Evolutionary conservation across 108 stramenopile species (phyloP).

Genomic region (Nitzschia sp.): DNA sequence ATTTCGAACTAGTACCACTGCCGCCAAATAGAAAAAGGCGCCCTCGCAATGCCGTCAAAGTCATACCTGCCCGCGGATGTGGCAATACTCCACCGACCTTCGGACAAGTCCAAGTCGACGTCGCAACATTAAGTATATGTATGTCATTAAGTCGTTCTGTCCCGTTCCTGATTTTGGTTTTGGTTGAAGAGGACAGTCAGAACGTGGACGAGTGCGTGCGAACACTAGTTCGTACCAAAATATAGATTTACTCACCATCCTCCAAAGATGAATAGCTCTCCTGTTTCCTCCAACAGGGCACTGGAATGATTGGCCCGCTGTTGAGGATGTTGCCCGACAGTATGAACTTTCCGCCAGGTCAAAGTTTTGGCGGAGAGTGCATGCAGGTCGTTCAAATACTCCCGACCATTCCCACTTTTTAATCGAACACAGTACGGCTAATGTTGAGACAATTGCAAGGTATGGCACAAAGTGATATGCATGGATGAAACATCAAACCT

Average conservation of each 20-base stretch:
- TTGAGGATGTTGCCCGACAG: slow-evolving; percentile 73
- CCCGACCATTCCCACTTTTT: slow-evolving; percentile 56
- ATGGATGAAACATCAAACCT: background rate
- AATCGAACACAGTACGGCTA: background rate
- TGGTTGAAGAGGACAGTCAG: too few relatives aligned
- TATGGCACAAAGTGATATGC: background rate
- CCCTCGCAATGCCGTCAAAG: slow-evolving; percentile 82
- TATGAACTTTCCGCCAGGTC: slow-evolving; percentile 76
- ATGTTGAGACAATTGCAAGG: background rate
- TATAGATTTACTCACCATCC: slow-evolving; percentile 79
- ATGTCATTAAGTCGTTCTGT: slow-evolving; percentile 86
- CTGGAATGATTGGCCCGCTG: slow-evolving; percentile 91
- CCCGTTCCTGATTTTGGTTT: slow-evolving; percentile 61
- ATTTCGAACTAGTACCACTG: slow-evolving; percentile 81
- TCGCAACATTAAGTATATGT: slow-evolving; percentile 82
- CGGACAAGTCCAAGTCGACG: slow-evolving; percentile 81
- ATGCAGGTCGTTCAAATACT: slow-evolving; percentile 89
- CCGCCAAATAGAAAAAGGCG: slow-evolving; percentile 92
- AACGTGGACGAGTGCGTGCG: background rate
- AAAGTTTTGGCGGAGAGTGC: slow-evolving; percentile 79
- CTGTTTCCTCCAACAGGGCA: slow-evolving; percentile 70
- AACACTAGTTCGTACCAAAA: background rate
- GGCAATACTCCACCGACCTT: slow-evolving; percentile 73
- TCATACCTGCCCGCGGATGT: slow-evolving; percentile 93
- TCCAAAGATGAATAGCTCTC: slow-evolving; percentile 92